Evolutionary conservation across 495 filamentous ascomycete genomes (phyloP), one percentile per base, ranked within the genome.

Genomic region (Wilcoxina mikolae): DNA sequence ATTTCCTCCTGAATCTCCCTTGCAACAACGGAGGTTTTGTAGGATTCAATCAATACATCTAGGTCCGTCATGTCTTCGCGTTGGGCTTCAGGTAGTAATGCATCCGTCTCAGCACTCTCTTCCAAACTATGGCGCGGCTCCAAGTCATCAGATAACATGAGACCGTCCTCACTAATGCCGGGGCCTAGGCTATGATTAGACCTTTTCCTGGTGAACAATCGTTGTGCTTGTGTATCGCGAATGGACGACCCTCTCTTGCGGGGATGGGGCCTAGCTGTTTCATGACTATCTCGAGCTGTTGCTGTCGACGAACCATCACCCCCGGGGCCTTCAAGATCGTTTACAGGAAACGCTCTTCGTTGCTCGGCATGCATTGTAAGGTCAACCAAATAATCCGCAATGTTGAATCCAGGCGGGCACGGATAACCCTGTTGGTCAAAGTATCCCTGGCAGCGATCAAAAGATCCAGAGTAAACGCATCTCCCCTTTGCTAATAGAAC

Each of bases 381-480:
- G 67, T 99, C 91, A 42, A 98, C 87, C 4, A 98, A 77, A 60
- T 94, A 98, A 62, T 98, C 91, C 1, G 91, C 91, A 65, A 98
- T 96, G 59, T 98, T 98, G 76, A 98, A 98, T 3, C 91, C 91
- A 11, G 91, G 85, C 25, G 91, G 91, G 64, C 91, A 98, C 31
- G 79, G 70, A 63, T 94, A 98, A 28, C 91, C 91, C 55, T 91
- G 79, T 24, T 81, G 75, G 56, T 94, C 86, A 59, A 98, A 98
- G 66, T 95, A 98, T 31, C 76, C 76, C 65, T 98, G 91, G 64
- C 91, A 96, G 53, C 79, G 80, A 2, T 84, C 78, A 60, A 95
- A 87, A 18, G 85, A 84, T 0, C 91, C 91, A 1, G 90, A 95
- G 63, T 93, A 98, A 5, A 98, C 90, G 2, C 85, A 83, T 60